These are phyloP conservation scores for Hanseniaspora thailandica DNA, from an alignment of 805 yeast genomes.

Conservation along the genomic window DNA sequence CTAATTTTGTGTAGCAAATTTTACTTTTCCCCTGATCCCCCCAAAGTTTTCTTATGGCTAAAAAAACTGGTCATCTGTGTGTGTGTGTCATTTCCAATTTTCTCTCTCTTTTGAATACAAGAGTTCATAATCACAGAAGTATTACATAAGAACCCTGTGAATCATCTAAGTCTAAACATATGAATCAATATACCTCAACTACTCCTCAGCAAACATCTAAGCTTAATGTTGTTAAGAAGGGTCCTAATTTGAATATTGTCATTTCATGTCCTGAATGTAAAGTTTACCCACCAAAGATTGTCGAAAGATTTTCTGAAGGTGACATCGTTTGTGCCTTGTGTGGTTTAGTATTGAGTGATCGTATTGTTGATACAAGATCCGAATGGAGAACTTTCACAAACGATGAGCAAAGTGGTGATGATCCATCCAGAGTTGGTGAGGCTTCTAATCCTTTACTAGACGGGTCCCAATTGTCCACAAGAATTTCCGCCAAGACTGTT, in stretches of 20 bases:
- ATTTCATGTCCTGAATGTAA: constrained; percentile 93
- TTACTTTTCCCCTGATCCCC: too few species aligned
- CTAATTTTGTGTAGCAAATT: not conserved
- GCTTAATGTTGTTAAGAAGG: constrained; percentile 32
- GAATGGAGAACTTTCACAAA: constrained; percentile 98
- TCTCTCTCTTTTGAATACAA: not conserved
- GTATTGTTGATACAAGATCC: constrained; percentile 86
- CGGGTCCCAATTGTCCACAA: constrained; percentile 81
- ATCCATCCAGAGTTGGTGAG: constrained; percentile 98
- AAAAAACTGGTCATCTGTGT: too few species aligned
- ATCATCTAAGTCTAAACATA: not conserved
- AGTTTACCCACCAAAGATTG: constrained; percentile 87
- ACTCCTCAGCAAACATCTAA: constrained; percentile 18
- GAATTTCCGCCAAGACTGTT: constrained; percentile 67
- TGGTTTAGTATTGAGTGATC: constrained; percentile 84
- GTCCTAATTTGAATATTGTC: constrained; percentile 78
- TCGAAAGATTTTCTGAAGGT: constrained; percentile 92
- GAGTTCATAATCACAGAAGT: not conserved
- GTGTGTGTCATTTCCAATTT: not conserved
- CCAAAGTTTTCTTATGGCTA: too few species aligned
- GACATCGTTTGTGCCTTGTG: constrained; percentile 97
- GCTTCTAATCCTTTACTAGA: constrained; percentile 88
- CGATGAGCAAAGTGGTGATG: constrained; percentile 96
- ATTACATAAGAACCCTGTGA: constrained; percentile 4
- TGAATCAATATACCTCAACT: constrained; percentile 3